Percentiles rank a stretch among this genome's conserved stretches.
phyloP scores from a whole-genome alignment of 176 grass and related monocot species.

The Guadua angustifolia region DNA sequence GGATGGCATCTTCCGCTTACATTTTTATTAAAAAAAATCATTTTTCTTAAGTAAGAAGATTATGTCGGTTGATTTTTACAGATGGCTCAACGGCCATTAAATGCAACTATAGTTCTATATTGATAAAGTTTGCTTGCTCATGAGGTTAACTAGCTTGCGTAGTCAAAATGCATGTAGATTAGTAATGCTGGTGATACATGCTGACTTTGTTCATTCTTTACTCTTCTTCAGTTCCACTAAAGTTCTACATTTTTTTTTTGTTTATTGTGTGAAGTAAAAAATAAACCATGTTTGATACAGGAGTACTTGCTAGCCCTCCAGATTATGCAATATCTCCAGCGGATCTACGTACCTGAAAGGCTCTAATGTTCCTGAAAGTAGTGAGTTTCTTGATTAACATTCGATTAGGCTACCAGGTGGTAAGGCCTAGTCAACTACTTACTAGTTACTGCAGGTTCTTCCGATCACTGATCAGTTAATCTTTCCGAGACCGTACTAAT shows the following conservation, averaged over 20 bases:
- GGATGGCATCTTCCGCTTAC: no score
- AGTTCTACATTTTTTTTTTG: not conserved
- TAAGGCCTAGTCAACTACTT: not conserved
- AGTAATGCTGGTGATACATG: not conserved
- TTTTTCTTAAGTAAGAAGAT: no score
- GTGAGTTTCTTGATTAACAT: not conserved
- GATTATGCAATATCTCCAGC: not conserved
- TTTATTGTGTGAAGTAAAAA: not conserved
- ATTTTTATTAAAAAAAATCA: no score
- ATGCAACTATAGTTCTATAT: not conserved
- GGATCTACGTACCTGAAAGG: not conserved
- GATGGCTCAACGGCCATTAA: not conserved
- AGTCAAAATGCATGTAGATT: constrained; percentile 8
- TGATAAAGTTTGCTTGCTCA: constrained; percentile 5
- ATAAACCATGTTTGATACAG: no score
- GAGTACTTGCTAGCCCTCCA: not conserved
- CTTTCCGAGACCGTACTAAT: not conserved
- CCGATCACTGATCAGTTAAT: not conserved
- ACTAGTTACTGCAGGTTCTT: no score
- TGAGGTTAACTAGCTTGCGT: not conserved
- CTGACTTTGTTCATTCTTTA: not conserved
- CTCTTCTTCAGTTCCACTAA: not conserved
- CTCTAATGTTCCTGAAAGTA: not conserved
- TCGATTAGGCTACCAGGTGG: not conserved
- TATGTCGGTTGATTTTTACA: no score